A percentile compares a stretch with the other conserved stretches of the same genome.
phyloP scores from a whole-genome alignment of 2,329 filamentous ascomycete genomes.

The Penicillium sp. region DNA sequence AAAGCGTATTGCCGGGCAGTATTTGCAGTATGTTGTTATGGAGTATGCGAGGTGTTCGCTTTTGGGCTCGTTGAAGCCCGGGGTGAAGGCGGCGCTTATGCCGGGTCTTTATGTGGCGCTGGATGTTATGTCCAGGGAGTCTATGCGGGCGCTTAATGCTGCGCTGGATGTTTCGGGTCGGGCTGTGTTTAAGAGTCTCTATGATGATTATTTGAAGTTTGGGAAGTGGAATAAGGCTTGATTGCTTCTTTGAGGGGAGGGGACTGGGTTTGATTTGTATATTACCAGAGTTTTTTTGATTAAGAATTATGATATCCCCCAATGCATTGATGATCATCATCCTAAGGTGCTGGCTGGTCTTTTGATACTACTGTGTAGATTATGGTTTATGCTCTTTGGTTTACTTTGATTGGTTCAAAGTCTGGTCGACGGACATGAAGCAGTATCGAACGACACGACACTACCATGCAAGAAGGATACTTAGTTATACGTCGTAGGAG shows the following conservation, averaged over 20 bases:
- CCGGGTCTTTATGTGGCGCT: conserved; percentile 53
- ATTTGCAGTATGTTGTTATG: conserved; percentile 56
- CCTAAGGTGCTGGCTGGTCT: not conserved
- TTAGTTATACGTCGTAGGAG: no score
- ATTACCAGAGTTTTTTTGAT: conserved; percentile 18
- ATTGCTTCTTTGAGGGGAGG: conserved; percentile 5
- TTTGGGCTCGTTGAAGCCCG: conserved; percentile 47
- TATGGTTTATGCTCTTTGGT: not conserved
- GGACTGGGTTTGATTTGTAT: conserved; percentile 16
- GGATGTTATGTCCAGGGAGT: conserved; percentile 51
- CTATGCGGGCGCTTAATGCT: conserved; percentile 50
- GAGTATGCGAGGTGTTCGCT: conserved; percentile 55
- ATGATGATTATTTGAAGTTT: conserved; percentile 50
- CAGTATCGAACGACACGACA: not conserved
- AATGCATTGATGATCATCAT: conserved; percentile 23
- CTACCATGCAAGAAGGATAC: not conserved
- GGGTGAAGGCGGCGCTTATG: conserved; percentile 51
- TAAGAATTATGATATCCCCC: conserved; percentile 27
- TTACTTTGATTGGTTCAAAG: not conserved
- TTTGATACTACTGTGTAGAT: no score
- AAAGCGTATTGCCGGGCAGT: conserved; percentile 55
- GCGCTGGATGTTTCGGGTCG: conserved; percentile 51
- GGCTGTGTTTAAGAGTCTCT: conserved; percentile 52
- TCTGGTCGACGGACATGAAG: no score
- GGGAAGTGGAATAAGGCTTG: conserved; percentile 48